phyloP scores from a whole-genome alignment of 331 rosid genomes.

The Ulmus americana region DNA sequence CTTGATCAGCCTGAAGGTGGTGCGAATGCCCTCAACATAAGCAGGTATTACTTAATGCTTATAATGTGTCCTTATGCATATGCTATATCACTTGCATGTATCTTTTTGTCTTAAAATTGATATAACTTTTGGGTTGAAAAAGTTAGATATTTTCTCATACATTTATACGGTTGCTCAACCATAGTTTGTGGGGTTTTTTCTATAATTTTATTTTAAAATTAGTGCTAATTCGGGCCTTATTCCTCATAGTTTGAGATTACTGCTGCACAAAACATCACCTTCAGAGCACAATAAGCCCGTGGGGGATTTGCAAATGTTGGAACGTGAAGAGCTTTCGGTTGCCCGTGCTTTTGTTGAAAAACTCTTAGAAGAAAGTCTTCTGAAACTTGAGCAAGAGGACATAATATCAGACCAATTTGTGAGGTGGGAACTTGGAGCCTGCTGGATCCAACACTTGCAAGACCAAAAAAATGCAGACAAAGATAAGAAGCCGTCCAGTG shows the following conservation, averaged over 20 bases:
- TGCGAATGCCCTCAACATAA: slow-evolving; percentile 85
- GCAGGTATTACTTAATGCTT: slow-evolving; percentile 46
- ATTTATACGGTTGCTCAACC: not conserved
- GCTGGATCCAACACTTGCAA: slow-evolving; percentile 98
- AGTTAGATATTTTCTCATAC: not conserved
- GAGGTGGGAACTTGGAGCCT: slow-evolving; percentile 99
- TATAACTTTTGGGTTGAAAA: not conserved
- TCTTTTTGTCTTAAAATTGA: not conserved
- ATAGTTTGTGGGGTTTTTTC: not conserved
- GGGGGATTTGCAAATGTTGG: slow-evolving; percentile 40
- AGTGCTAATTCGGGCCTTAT: slow-evolving; percentile 26
- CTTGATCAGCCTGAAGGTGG: slow-evolving; percentile 93
- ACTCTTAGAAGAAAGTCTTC: slow-evolving; percentile 61
- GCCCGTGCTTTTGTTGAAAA: slow-evolving; percentile 53
- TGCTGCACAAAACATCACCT: slow-evolving; percentile 56
- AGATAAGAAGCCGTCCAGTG: slow-evolving; percentile 65
- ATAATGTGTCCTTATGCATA: slow-evolving; percentile 2
- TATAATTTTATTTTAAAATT: not conserved
- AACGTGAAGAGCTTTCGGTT: slow-evolving; percentile 50
- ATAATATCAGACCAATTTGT: slow-evolving; percentile 47
- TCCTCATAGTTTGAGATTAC: slow-evolving; percentile 68
- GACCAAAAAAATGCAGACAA: slow-evolving; percentile 81
- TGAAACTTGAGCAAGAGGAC: slow-evolving; percentile 75
- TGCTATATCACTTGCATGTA: not conserved
- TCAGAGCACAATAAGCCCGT: slow-evolving; percentile 51